phyloP scores from a whole-genome alignment of 2,329 filamentous ascomycete species.

The Fusarium sp. region DNA sequence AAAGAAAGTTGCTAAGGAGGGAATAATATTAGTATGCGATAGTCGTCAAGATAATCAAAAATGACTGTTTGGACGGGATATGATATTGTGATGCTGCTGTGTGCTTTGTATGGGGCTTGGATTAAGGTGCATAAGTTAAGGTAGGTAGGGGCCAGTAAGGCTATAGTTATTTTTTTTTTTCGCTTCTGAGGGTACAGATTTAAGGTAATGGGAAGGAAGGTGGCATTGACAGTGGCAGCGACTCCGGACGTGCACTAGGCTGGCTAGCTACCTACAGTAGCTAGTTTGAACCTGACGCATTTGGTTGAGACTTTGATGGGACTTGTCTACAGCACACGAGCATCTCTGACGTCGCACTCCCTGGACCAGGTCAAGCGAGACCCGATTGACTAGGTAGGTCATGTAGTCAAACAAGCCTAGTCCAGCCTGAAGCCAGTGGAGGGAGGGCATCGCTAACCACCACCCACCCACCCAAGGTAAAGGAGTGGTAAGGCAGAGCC shows the following conservation, averaged over 20 bases:
- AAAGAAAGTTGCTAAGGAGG: background rate
- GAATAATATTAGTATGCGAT: slow-evolving; percentile 24
- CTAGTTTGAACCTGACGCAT: slow-evolving; percentile 46
- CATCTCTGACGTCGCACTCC: slow-evolving; percentile 53
- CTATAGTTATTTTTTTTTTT: slow-evolving; percentile 15
- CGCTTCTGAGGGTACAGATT: slow-evolving; percentile 39
- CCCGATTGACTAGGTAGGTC: background rate
- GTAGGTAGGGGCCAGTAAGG: slow-evolving; percentile 18
- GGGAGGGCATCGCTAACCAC: background rate
- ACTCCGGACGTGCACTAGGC: slow-evolving; percentile 48
- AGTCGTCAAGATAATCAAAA: slow-evolving; percentile 8
- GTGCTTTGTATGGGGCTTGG: slow-evolving; percentile 30
- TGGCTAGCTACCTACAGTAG: background rate
- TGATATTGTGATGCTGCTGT: slow-evolving; percentile 33
- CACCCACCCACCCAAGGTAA: background rate
- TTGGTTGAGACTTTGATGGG: slow-evolving; percentile 47
- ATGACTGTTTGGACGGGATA: slow-evolving; percentile 32
- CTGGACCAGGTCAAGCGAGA: slow-evolving; percentile 14
- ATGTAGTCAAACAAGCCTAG: background rate
- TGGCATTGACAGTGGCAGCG: slow-evolving; percentile 48
- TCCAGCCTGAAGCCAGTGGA: background rate
- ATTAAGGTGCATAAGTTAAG: slow-evolving; percentile 31
- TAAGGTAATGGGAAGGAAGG: slow-evolving; percentile 29
- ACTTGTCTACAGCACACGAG: slow-evolving; percentile 47
- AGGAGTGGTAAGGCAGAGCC: background rate